These are phyloP conservation scores for Boletus vinaceobasis DNA, from an alignment of 768 basidiomycete species.

Conservation along the genomic window DNA sequence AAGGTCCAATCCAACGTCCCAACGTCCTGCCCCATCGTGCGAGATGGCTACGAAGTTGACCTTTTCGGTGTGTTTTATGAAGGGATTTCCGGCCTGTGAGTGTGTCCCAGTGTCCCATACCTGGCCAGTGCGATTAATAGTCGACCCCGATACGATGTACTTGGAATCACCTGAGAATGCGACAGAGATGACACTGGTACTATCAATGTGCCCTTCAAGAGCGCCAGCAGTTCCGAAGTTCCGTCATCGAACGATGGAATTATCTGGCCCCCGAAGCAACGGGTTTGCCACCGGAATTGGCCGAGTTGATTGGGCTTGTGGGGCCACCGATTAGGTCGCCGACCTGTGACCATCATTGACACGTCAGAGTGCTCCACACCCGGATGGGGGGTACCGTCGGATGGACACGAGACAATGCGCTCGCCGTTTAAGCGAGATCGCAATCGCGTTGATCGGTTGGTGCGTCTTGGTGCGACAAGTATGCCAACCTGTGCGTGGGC, in stretches of 20 bases:
- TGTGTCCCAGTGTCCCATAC: neutral
- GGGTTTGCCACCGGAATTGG: neutral
- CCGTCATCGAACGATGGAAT: neutral
- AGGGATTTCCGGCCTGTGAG: neutral
- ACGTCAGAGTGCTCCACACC: neutral
- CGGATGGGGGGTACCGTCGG: neutral
- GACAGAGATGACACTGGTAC: neutral
- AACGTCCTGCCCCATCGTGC: neutral
- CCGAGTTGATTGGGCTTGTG: neutral
- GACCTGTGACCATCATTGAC: neutral
- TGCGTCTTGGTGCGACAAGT: neutral
- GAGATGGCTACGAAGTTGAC: neutral
- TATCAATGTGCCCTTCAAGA: neutral
- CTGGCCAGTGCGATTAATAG: neutral
- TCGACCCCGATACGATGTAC: neutral
- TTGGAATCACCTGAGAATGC: neutral
- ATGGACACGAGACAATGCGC: neutral
- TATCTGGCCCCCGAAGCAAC: neutral
- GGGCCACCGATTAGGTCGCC: neutral
- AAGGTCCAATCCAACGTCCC: too few species aligned
- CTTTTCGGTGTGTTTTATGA: neutral
- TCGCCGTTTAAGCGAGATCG: neutral
- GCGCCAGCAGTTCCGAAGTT: neutral
- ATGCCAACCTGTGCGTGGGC: neutral
- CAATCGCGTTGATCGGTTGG: neutral